phyloP scores from a whole-genome alignment of 2,329 filamentous ascomycete genomes.

The Sordariomycetes sp. region DNA sequence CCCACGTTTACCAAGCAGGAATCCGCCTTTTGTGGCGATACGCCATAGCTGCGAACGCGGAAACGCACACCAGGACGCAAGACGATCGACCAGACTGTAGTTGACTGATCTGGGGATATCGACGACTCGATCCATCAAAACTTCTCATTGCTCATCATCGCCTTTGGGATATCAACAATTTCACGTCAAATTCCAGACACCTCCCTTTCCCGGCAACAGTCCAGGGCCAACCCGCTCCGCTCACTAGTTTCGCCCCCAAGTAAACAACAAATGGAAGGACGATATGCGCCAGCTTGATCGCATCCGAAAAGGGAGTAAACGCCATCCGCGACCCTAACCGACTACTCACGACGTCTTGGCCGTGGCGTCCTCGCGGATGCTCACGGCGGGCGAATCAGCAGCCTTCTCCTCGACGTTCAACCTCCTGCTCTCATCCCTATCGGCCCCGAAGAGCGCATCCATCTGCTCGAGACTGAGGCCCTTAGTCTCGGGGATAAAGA shows the following conservation, averaged over 20 bases:
- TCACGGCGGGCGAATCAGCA: neutral
- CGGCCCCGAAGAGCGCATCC: conserved; percentile 52
- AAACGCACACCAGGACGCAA: too few species aligned
- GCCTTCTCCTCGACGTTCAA: neutral
- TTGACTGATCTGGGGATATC: neutral
- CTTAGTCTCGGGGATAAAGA: conserved; percentile 60
- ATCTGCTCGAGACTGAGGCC: conserved; percentile 49
- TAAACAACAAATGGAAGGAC: neutral
- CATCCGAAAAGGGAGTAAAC: neutral
- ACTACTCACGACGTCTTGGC: neutral
- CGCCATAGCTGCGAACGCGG: too few species aligned
- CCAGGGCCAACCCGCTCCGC: neutral
- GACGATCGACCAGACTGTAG: neutral
- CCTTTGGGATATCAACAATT: neutral
- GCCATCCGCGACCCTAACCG: neutral
- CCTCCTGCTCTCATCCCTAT: conserved; percentile 18
- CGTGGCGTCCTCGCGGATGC: neutral
- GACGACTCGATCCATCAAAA: neutral
- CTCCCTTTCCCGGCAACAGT: neutral
- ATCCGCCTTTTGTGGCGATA: too few species aligned
- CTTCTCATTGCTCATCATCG: neutral
- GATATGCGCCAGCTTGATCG: neutral
- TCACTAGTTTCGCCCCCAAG: neutral
- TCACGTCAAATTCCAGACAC: neutral
- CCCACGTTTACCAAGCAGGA: too few species aligned